Base-by-base conservation (phyloP, 2,329 filamentous ascomycete species). In the Microdochium bolleyi region DNA sequence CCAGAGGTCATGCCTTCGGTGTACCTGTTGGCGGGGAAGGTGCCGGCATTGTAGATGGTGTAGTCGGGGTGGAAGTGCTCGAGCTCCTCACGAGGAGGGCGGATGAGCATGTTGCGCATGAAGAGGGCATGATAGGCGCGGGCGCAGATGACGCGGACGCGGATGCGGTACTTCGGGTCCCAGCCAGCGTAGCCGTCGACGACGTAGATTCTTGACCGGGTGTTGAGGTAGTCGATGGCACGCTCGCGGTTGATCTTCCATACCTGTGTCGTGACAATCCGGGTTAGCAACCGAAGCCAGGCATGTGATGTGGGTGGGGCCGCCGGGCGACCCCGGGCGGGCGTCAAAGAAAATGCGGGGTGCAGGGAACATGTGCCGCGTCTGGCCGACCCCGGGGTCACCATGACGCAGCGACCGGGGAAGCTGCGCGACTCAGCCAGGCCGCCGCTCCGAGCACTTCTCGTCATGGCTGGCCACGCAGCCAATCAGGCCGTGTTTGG, bases 91-190 rank as follows among this genome's bases (percentile, higher is more conserved):
- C 83, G 83, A 51, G 85, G 79, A 58, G 94, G 94, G 63, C 94
- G 88, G 79, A 99, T 99, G 69, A 99, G 88, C 94, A 99, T 99
- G 82, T 99, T 99, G 70, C 92, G 89, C 94, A 99, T 99, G 85
- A 99, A 99, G 60, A 99, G 84, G 57, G 94, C 94, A 82, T 99
- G 94, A 82, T 99, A 99, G 73, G 94, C 94, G 70, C 94, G 92
- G 61, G 94, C 94, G 77, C 94, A 99, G 69, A 99, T 92, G 60
- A 99, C 92, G 67, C 94, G 92, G 65, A 99, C 94, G 66, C 86
- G 89, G 77, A 99, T 97, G 62, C 92, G 84, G 81, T 99, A 99
- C 73, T 94, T 92, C 79, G 95, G 87, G 65, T 99, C 94, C 94
- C 94, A 99, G 71, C 94, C 94, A 61, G 94, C 94, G 70, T 87